A percentile compares a stretch with the other conserved stretches of the same genome.
Evolutionary conservation across 2,329 filamentous ascomycete genomes (phyloP).

Genomic region (Trichoderma lentiforme): DNA sequence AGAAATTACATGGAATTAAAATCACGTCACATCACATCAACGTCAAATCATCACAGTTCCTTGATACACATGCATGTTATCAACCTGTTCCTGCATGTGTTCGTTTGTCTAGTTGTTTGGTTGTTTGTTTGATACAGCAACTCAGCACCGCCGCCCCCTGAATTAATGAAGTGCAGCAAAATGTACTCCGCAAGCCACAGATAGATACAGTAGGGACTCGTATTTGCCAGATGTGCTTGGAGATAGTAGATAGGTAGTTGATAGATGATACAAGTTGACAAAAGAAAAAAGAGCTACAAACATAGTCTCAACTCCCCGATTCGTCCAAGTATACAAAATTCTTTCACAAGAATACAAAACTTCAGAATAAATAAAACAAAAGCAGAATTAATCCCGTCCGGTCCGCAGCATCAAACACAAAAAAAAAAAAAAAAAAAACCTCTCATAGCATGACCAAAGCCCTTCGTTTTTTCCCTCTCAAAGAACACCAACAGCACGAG

Average conservation of each 20-base stretch:
- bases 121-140: background rate
- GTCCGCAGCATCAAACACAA: background rate
- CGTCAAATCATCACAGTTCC: background rate
- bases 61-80: background rate
- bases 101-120: background rate
- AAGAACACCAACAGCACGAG: background rate
- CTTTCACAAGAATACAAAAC: background rate
- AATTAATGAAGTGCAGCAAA: background rate
- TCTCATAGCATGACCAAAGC: background rate
- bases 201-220: too few species aligned
- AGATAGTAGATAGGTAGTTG: too few species aligned
- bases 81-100: background rate
- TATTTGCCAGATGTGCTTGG: too few species aligned
- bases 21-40: background rate
- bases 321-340: background rate
- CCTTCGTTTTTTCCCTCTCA: background rate
- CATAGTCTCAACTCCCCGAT: background rate
- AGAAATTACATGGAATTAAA: too few species aligned
- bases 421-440: background rate
- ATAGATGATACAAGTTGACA: background rate
- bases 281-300: background rate
- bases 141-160: constrained; percentile 6
- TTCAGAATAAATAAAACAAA: background rate
- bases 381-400: background rate
- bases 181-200: background rate